Base-by-base conservation (phyloP, 441 rosid genomes). In the Populus trichocarpa region DNA sequence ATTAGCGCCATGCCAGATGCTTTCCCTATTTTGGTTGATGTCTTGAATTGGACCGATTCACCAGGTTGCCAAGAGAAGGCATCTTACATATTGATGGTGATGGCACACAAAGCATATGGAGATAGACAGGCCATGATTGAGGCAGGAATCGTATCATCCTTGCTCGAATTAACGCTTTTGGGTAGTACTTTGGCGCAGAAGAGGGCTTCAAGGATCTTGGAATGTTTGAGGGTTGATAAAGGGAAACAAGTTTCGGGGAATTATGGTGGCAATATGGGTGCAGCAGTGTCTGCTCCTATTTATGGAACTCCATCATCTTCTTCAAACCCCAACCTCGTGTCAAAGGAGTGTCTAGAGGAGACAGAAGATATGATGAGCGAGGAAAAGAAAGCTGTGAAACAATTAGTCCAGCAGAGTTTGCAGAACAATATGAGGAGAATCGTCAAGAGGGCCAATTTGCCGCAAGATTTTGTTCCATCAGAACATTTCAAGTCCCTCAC, bases 11-110 rank as follows among this genome's bases (percentile, higher is more conserved):
- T 82, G 13, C 84, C 78, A 0, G 98, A 94, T 22, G 90, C 96
- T 10, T 91, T 96, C 81, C 83, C 89, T 2, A 89, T 92, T 67
- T 71, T 96, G 84, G 92, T 96, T 28, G 99, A 96, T 83, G 92
- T 92, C 36, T 74, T 96, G 82, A 92, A 90, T 82, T 96, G 99
- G 99, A 92, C 92, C 0, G 99, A 96, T 71, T 92, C 98, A 11
- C 96, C 98, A 0, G 90, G 85, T n/a, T 94, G 99, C 91, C 99
- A 96, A 84, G 99, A 96, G 83, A 96, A 96, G 77, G 93, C 91
- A 7, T 89, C 93, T 0, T 96, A 96, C 75, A 82, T 94, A 8
- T 81, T 94, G 71, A 92, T 96, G 99, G 89, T 94, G 46, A 91
- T 94, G 99, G 97, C 97, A 38, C 97, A 94, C 80, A 96, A 96